Base-by-base conservation (phyloP, 2,329 filamentous ascomycete genomes). In the Cercospora citrullina region DNA sequence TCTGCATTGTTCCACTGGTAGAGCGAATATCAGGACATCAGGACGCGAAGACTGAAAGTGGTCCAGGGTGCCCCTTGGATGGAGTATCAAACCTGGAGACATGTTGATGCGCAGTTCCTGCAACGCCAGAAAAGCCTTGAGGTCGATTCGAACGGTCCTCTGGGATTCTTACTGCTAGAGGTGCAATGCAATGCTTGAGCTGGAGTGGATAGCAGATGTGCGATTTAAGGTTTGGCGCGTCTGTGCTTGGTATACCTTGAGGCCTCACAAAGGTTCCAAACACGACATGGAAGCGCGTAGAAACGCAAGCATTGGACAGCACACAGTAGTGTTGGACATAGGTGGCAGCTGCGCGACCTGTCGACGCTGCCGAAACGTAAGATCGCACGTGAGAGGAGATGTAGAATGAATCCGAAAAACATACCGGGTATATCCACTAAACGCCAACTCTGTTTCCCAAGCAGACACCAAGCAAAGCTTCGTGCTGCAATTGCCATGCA, bases 391-490 rank as follows among this genome's bases (percentile, higher is more conserved):
- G n/a, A 23, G 23, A 21, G 14, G 6, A n/a, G 30, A 59, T 28
- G 21, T 28, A 16, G 21, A 28, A 14, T 26, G 23, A 26, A 55
- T 28, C 26, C 48, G 12, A 60, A 51, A 23, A 4, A 51, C 60
- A 51, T 62, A 48, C 60, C 60, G 60, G 60, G 60, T 62, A 62
- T 62, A 62, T 62, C 60, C 60, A 48, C 60, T 62, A 30, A 62
- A 62, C 60, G 39, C 60, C 60, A 18, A 31, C 36, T 31, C 36
- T 39, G 26, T 51, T 31, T 21, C 42, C 36, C 48, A 10, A 30
- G n/a, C 30, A 26, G n/a, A 23, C 16, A 45, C 31, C 6, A 18
- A 28, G 45, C 18, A 23, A 28, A n/a, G 45, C 45, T 7, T 26
- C 5, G 23, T 14, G 23, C 48, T 55, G 48, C 26, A 2, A 8